Conservation (phyloP, 106 monocot species). For the Dioscorea dumetorum region DNA sequence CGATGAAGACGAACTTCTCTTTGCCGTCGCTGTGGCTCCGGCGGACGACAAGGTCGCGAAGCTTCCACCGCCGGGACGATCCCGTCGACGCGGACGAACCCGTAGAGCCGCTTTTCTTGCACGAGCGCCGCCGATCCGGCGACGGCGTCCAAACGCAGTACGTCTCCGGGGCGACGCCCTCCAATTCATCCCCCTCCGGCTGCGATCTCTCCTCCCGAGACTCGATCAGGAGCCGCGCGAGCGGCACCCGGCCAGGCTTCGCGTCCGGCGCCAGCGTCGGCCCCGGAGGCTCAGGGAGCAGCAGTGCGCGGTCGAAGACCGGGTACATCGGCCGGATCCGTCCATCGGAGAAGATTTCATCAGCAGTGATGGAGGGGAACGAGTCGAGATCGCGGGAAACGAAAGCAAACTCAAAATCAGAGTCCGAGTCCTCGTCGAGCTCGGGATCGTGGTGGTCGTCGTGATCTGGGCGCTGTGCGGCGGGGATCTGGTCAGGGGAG, state of each 20-base stretch:
- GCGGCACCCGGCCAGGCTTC: slow-evolving; percentile 9
- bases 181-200: slow-evolving; percentile 18
- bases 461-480: neutral
- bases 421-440: slow-evolving; percentile 6
- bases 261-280: no score
- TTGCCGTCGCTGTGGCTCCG: slow-evolving; percentile 76
- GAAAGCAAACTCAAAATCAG: slow-evolving; percentile 67
- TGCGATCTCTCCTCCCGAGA: slow-evolving; percentile 15
- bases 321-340: slow-evolving; percentile 56
- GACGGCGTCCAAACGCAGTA: slow-evolving; percentile 59
- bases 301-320: slow-evolving; percentile 39
- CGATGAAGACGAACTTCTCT: slow-evolving; percentile 60
- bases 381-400: slow-evolving; percentile 3
- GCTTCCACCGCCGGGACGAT: slow-evolving; percentile 24
- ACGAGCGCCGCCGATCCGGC: slow-evolving; percentile 2
- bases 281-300: neutral
- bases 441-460: neutral
- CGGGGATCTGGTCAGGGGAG: slow-evolving; percentile 14
- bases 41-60: slow-evolving; percentile 49
- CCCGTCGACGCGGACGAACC: slow-evolving; percentile 13
- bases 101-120: slow-evolving; percentile 57
- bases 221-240: slow-evolving; percentile 4
- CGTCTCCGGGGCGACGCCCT: slow-evolving; percentile 22
- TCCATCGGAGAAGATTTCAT: slow-evolving; percentile 52
- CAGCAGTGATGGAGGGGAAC: slow-evolving; percentile 13